Percentiles rank a stretch among this genome's conserved stretches.
These are phyloP conservation scores for Chalciporus chontae DNA, from an alignment of 768 basidiomycete species.

Conservation along the genomic window DNA sequence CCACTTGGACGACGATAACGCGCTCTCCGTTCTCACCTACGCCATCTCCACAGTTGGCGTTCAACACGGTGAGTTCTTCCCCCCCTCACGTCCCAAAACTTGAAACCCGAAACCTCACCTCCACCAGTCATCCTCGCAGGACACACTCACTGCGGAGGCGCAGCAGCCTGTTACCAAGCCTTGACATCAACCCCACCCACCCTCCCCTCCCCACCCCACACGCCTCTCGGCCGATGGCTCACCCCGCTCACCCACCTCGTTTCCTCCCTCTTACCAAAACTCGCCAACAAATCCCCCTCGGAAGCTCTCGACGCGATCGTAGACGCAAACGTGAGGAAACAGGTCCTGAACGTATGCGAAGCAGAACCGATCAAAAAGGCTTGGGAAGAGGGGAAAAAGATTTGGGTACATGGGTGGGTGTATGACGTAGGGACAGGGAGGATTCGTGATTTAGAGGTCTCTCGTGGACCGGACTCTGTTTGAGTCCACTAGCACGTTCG, in stretches of 20 bases:
- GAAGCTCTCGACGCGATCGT: constrained; percentile 48
- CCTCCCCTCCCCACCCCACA: constrained; percentile 29
- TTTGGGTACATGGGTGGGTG: constrained; percentile 72
- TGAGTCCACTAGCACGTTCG: too few species aligned
- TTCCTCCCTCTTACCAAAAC: constrained; percentile 42
- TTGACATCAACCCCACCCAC: constrained; percentile 3
- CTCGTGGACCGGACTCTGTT: constrained; percentile 17
- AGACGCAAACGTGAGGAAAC: constrained; percentile 56
- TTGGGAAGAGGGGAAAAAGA: constrained; percentile 38
- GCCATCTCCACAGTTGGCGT: constrained; percentile 70
- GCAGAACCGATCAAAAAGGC: constrained; percentile 44
- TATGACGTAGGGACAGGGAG: constrained; percentile 60
- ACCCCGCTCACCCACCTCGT: constrained; percentile 55
- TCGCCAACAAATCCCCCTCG: constrained; percentile 30
- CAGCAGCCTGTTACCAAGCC: constrained; percentile 49
- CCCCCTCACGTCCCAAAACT: not conserved
- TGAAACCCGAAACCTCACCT: too few species aligned
- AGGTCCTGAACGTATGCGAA: constrained; percentile 50
- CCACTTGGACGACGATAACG: constrained; percentile 66
- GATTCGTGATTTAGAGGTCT: constrained; percentile 56
- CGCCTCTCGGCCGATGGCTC: constrained; percentile 68
- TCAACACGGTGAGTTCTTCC: constrained; percentile 60
- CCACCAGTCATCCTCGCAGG: constrained; percentile 86
- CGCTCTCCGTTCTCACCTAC: constrained; percentile 68
- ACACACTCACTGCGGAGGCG: constrained; percentile 82